phyloP scores from a whole-genome alignment of 352 stramenopile genomes.

The Thraustotheca clavata region DNA sequence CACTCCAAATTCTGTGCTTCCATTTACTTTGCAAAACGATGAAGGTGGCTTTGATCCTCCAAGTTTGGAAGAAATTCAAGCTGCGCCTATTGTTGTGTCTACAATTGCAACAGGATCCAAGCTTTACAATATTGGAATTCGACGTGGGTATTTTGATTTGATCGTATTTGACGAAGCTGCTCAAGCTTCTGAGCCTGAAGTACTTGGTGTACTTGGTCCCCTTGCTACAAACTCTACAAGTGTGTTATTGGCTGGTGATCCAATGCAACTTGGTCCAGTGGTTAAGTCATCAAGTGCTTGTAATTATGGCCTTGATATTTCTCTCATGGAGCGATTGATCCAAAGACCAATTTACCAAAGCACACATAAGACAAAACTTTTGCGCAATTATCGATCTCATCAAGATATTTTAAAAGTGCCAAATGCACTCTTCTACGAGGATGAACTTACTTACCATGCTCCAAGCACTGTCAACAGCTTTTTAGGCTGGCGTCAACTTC shows the following conservation, averaged over 20 bases:
- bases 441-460: constrained; percentile 31
- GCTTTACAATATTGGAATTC: constrained; percentile 16
- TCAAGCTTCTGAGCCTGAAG: constrained; percentile 44
- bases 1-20: background rate
- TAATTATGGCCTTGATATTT: constrained; percentile 33
- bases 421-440: constrained; percentile 50
- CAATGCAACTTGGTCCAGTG: constrained; percentile 50
- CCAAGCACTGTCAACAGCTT: constrained; percentile 30
- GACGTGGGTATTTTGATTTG: constrained; percentile 32
- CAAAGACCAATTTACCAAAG: constrained; percentile 15
- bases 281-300: constrained; percentile 30
- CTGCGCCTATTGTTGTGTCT: constrained; percentile 9
- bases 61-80: background rate
- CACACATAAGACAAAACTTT: constrained; percentile 39
- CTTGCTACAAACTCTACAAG: constrained; percentile 20
- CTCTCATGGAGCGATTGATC: constrained; percentile 40
- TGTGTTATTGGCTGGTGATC: constrained; percentile 55
- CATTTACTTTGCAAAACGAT: background rate
- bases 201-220: constrained; percentile 24
- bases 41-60: background rate
- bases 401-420: constrained; percentile 38
- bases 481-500: constrained; percentile 46
- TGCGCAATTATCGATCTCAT: constrained; percentile 59
- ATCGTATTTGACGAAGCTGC: constrained; percentile 47
- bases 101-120: constrained; percentile 21